Evolutionary conservation across 2,329 filamentous ascomycete species (phyloP), one percentile per base, ranked within the genome.

Genomic region (Ophiostoma perfectum): DNA sequence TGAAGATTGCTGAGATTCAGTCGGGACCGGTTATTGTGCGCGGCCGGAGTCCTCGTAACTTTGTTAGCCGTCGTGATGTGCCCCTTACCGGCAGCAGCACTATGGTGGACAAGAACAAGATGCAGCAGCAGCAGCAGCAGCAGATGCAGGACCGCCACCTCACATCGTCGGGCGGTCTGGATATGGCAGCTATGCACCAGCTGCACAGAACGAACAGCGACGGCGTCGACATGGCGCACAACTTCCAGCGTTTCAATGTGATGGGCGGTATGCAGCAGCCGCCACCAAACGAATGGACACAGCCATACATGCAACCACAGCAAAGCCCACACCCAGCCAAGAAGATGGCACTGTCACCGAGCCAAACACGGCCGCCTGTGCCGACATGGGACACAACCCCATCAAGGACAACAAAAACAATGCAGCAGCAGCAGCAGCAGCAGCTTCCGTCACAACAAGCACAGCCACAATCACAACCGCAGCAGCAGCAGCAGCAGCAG

Each of bases 11-110:
- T 71, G 93, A 97, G 77, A 89, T 96, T 14, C 89, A 90, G 73
- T 97, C 93, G 1, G 92, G 92, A 0, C 91, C 94, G n/a, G 92
- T 98, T 69, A 97, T 98, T 73, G 94, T 98, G 47, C 89, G 94
- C 68, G 94, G 94, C 45, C 87, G 94, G 69, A 97, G 93, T 76
- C 94, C 94, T 0, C 85, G 94, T 68, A 98, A 98, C 75, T 98
- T 98, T 77, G 93, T 97, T 75, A 93, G 91, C 67, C 86, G 91
- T 70, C 96, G 95, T 76, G 92, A 96, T 75, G 86, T 94, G 66
- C 90, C 91, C 1, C 80, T 96, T 65, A 90, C 88, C 0, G 79
- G 70, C 38, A 69, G 49, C 68, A 68, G 66, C 9, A 63, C 55
- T 5, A 36, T 3, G 3, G 58, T 79, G 5, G 83, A 84, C 27